A percentile compares a stretch with the other conserved stretches of the same genome.
These are phyloP conservation scores for Starmerella apis DNA, from an alignment of 805 yeast genomes.

Conservation along the genomic window DNA sequence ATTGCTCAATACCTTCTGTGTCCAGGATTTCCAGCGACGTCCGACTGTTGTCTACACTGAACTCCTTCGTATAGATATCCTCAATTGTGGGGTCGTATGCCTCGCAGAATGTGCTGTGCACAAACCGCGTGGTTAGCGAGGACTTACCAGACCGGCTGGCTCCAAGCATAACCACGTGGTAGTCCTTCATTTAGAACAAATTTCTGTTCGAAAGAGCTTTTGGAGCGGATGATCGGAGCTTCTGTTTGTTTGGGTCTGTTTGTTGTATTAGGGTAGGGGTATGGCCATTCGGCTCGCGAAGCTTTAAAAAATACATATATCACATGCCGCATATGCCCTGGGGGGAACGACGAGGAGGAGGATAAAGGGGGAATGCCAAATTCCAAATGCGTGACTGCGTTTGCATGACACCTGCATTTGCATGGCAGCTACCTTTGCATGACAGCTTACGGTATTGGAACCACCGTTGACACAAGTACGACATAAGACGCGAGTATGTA, in stretches of 20 bases:
- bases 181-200: conserved; percentile 41
- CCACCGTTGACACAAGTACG: too few species aligned
- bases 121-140: conserved; percentile 83
- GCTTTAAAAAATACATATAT: neutral
- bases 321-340: neutral
- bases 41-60: conserved; percentile 77
- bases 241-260: conserved; percentile 1
- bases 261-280: conserved; percentile 3
- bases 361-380: too few species aligned
- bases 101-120: conserved; percentile 80
- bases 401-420: too few species aligned
- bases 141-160: conserved; percentile 98
- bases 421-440: too few species aligned
- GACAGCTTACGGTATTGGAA: too few species aligned
- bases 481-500: too few species aligned
- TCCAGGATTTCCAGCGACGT: conserved; percentile 81
- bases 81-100: conserved; percentile 95
- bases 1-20: conserved; percentile 91
- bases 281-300: neutral
- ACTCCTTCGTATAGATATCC: conserved; percentile 83
- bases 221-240: neutral
- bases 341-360: neutral
- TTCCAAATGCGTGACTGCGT: too few species aligned
- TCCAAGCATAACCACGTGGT: conserved; percentile 83
- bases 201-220: neutral